Evolutionary conservation across 202 grass and related monocot species (phyloP).

Genomic region (Panicum virgatum): DNA sequence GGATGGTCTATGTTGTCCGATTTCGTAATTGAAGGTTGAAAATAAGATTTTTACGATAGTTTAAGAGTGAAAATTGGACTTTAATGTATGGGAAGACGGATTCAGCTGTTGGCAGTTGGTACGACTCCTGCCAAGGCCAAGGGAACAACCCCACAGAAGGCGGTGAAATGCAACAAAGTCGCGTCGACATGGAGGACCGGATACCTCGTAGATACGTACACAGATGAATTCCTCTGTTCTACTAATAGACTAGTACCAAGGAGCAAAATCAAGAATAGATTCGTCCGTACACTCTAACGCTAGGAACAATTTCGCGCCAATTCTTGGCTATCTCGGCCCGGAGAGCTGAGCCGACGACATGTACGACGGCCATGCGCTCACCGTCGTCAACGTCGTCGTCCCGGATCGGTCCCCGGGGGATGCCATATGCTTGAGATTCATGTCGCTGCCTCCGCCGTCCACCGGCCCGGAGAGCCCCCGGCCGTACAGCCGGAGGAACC

Average conservation of each 20-base stretch:
- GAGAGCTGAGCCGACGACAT: conserved; percentile 74
- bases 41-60: no score
- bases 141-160: no score
- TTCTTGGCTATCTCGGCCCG: conserved; percentile 55
- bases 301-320: neutral
- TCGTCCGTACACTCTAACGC: conserved; percentile 16
- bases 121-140: no score
- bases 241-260: neutral
- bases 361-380: conserved; percentile 61
- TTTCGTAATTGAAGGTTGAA: no score
- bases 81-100: no score
- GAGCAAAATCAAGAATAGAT: conserved; percentile 15
- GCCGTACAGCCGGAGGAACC: conserved; percentile 70
- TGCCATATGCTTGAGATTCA: conserved; percentile 5
- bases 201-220: no score
- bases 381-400: conserved; percentile 35
- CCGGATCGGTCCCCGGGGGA: conserved; percentile 24
- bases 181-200: no score
- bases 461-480: conserved; percentile 42
- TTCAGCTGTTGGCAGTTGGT: no score
- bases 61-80: no score
- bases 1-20: no score
- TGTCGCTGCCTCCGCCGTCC: neutral
- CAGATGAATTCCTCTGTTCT: neutral
- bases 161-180: no score